These are phyloP conservation scores for Umbelopsis sp. DNA, from an alignment of 371 early-diverging fungal species.

Conservation along the genomic window DNA sequence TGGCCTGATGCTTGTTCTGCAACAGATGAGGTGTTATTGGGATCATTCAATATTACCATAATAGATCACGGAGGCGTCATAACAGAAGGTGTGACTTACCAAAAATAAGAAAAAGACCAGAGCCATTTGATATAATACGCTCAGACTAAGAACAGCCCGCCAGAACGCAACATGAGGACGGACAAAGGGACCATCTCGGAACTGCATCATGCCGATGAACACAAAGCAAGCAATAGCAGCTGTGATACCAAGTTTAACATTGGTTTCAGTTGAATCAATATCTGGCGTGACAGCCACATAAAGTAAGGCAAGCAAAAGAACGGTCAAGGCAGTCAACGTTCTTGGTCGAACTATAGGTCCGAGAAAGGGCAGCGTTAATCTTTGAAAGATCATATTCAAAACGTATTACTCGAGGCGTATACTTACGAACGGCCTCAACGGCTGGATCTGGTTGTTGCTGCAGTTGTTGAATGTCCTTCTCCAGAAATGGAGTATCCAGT, in stretches of 20 bases:
- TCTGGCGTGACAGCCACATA: slow-evolving; percentile 61
- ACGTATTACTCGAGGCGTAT: not conserved
- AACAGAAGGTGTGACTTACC: slow-evolving; percentile 45
- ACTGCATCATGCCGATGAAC: slow-evolving; percentile 84
- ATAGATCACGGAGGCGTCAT: not conserved
- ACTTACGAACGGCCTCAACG: slow-evolving; percentile 9
- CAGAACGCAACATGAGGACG: slow-evolving; percentile 96
- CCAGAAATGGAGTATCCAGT: not conserved
- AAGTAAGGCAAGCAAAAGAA: slow-evolving; percentile 54
- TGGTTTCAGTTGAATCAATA: slow-evolving; percentile 58
- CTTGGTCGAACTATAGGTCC: slow-evolving; percentile 49
- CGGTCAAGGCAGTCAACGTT: slow-evolving; percentile 52
- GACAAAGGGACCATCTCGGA: slow-evolving; percentile 93
- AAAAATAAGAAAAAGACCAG: slow-evolving; percentile 91
- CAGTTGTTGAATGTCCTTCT: not conserved
- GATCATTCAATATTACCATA: not conserved
- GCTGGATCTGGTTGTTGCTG: slow-evolving; percentile 7
- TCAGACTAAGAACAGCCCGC: slow-evolving; percentile 84
- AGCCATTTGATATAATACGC: slow-evolving; percentile 86
- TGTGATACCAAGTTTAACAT: slow-evolving; percentile 70
- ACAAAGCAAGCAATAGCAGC: slow-evolving; percentile 76
- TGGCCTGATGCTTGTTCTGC: slow-evolving; percentile 85
- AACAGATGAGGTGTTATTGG: not conserved
- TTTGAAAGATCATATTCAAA: too few relatives aligned
- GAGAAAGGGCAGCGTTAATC: too few relatives aligned